Evolutionary conservation across 805 yeast species (phyloP), one percentile per base, ranked within the genome.

Genomic region (Blastobotrys muscicola): DNA sequence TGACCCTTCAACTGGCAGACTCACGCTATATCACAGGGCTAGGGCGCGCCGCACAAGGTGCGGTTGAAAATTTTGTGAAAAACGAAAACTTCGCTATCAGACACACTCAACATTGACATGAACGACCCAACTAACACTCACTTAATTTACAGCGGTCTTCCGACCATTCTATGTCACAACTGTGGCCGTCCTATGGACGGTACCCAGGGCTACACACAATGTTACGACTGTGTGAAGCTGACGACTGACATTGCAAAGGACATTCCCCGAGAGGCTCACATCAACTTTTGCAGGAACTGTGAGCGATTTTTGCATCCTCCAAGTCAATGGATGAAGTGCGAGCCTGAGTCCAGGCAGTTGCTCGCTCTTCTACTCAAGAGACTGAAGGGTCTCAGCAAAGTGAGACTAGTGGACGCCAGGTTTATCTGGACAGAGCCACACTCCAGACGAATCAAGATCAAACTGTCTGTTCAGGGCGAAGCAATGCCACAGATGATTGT

Each of bases 111-210:
- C 26, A 20, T 20, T 6, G 6, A 20, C 26, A 20, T 20, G 26
- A 20, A 20, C 26, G 26, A 20, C 6, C 26, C 26, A 6, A 20
- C 26, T 20, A 20, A 20, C 6, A 20, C 26, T 4, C 26, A 20
- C 6, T 6, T 20, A 4, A 20, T 20, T 4, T 20, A 20, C 26
- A 20, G 26, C 26, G 32, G 36, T 14, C 42, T 40, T 9, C 94
- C 97, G 30, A 92, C 97, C 1, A 92, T 92, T 48, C 76, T 92
- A 46, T 92, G 98, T 72, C 87, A 95, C 67, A 86, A 85, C 81
- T 92, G 98, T 81, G 97, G 97, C 67, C 85, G 83, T 45, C 97
- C 97, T 36, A 85, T 92, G 76, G 97, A 92, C 61, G 97, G 97
- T 36, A 85, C 97, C 16, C 51, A 51, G 13, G 97, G 97, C 20